A percentile compares a stretch with the other conserved stretches of the same genome.
phyloP scores from a whole-genome alignment of 2,329 filamentous ascomycete genomes.

The Tolypocladium inflatum region DNA sequence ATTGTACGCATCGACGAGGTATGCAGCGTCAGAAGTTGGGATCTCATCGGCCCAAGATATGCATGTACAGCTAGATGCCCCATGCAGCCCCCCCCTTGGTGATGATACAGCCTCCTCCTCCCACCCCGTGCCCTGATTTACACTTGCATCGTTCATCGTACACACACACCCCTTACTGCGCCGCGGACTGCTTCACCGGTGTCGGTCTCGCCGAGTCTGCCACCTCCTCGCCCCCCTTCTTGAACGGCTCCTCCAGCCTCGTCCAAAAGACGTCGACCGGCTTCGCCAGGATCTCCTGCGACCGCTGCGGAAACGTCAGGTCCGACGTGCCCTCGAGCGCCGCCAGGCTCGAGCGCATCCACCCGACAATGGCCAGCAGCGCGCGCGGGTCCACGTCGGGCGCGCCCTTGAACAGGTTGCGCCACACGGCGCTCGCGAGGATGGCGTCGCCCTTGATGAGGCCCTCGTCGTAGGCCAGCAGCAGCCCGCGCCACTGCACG shows the following conservation, averaged over 20 bases:
- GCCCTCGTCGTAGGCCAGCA: constrained; percentile 79
- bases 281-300: constrained; percentile 22
- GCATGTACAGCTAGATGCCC: not conserved
- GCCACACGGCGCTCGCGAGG: constrained; percentile 77
- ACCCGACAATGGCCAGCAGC: constrained; percentile 45
- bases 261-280: constrained; percentile 34
- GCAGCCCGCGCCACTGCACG: constrained; percentile 80
- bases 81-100: not conserved
- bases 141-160: not conserved
- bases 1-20: constrained; percentile 2
- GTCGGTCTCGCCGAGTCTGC: not conserved
- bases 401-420: constrained; percentile 77
- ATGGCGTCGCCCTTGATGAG: constrained; percentile 67
- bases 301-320: constrained; percentile 22
- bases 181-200: not conserved
- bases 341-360: constrained; percentile 40
- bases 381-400: constrained; percentile 40
- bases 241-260: constrained; percentile 29
- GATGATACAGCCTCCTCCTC: not conserved
- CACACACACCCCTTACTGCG: not conserved
- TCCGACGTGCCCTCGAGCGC: constrained; percentile 42
- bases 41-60: not conserved
- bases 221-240: constrained; percentile 17
- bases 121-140: not conserved
- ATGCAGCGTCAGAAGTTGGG: constrained; percentile 1